Percentiles rank a stretch among this genome's conserved stretches.
Conservation (phyloP, 805 yeast genomes). For the Pichia occidentalis region DNA sequence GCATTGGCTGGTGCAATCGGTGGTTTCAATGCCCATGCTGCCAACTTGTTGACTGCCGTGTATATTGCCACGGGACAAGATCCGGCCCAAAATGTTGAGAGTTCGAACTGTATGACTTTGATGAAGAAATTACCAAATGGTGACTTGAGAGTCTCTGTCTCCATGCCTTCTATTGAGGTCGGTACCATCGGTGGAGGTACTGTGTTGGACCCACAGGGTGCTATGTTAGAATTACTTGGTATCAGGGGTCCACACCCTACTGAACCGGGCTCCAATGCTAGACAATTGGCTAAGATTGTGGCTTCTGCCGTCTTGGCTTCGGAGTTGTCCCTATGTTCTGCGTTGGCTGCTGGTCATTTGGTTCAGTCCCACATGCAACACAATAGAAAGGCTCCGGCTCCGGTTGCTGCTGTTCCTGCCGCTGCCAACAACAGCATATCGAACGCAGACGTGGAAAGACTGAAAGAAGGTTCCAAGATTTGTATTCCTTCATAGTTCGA, state of each 20-base stretch:
- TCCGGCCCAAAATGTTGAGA: constrained; percentile 99
- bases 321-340: constrained; percentile 89
- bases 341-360: constrained; percentile 96
- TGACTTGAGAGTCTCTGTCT: constrained; percentile 84
- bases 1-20: constrained; percentile 99
- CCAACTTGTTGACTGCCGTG: constrained; percentile 91
- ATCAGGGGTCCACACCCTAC: constrained; percentile 95
- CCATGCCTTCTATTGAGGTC: constrained; percentile 98
- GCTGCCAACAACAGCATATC: constrained; percentile 22
- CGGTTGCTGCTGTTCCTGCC: constrained; percentile 24
- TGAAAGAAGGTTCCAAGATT: constrained; percentile 65
- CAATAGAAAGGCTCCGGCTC: constrained; percentile 50
- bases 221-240: constrained; percentile 91
- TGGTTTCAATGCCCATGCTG: constrained; percentile 98
- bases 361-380: constrained; percentile 97
- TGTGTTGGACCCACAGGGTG: constrained; percentile 91
- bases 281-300: constrained; percentile 84
- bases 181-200: constrained; percentile 99
- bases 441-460: constrained; percentile 36
- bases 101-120: constrained; percentile 93
- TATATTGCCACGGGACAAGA: constrained; percentile 96
- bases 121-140: constrained; percentile 76
- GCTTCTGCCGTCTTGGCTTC: constrained; percentile 96
- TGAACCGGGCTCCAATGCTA: constrained; percentile 89
- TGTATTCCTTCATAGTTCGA: constrained; percentile 66